phyloP scores from a whole-genome alignment of 2,329 filamentous ascomycete genomes.

The Nannizziopsis barbatae region DNA sequence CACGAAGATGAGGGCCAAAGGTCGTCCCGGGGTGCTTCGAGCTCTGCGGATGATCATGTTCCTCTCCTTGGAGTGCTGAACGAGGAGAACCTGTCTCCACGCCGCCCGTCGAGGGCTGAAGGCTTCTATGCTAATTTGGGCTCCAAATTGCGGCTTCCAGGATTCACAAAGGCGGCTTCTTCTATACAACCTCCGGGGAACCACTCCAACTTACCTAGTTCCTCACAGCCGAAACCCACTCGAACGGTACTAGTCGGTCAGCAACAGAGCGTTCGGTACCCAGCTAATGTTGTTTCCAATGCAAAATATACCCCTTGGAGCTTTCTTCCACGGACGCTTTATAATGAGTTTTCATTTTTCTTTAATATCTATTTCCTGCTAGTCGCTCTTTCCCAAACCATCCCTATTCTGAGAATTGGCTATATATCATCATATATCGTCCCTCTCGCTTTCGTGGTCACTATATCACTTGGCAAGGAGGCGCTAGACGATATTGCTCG shows the following conservation, averaged over 20 bases:
- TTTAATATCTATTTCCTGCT: slow-evolving; percentile 99
- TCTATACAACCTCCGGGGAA: slow-evolving; percentile 29
- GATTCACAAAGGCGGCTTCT: slow-evolving; percentile 37
- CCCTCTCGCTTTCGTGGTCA: slow-evolving; percentile 79
- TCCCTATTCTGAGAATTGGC: slow-evolving; percentile 79
- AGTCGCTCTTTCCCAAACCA: slow-evolving; percentile 85
- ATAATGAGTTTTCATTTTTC: slow-evolving; percentile 99
- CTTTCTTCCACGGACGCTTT: slow-evolving; percentile 86
- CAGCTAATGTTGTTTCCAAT: slow-evolving; percentile 85
- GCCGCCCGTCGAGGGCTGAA: slow-evolving; percentile 23
- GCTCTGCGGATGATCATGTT: slow-evolving; percentile 56
- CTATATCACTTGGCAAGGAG: slow-evolving; percentile 90
- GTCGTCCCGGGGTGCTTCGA: slow-evolving; percentile 50
- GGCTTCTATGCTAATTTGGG: slow-evolving; percentile 39
- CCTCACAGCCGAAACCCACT: slow-evolving; percentile 42
- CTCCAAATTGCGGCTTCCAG: slow-evolving; percentile 52
- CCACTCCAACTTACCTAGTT: slow-evolving; percentile 16
- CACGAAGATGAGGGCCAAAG: slow-evolving; percentile 45
- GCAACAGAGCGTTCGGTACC: slow-evolving; percentile 62
- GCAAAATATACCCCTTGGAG: slow-evolving; percentile 95
- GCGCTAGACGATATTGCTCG: slow-evolving; percentile 85
- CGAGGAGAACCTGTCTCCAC: slow-evolving; percentile 29
- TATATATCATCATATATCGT: slow-evolving; percentile 92
- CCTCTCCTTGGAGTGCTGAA: slow-evolving; percentile 51
- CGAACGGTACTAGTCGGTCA: slow-evolving; percentile 67